Evolutionary conservation across 148 eudicot genomes (phyloP).

Genomic region (Rhododendron vialii): DNA sequence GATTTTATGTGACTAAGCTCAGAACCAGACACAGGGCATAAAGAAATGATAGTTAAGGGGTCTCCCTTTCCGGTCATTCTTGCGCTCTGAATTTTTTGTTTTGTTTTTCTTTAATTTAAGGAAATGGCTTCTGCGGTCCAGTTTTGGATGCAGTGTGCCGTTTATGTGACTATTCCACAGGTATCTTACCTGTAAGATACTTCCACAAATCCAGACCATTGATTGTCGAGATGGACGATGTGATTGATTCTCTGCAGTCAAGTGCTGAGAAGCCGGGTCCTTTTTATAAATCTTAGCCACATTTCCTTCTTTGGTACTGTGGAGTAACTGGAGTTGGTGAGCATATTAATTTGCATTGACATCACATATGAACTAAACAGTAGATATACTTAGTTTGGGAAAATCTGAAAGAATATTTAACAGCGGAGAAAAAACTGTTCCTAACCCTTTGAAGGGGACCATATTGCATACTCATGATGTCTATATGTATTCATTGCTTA

Average conservation of each 20-base stretch:
- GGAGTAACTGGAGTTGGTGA: not conserved
- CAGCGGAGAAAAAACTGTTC: not conserved
- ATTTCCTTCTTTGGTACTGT: not conserved
- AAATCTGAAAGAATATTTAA: not conserved
- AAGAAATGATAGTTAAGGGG: not conserved
- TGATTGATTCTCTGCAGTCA: too few species aligned
- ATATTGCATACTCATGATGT: not conserved
- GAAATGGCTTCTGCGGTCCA: too few species aligned
- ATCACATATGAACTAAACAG: not conserved
- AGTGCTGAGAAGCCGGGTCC: too few species aligned
- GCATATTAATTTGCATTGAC: not conserved
- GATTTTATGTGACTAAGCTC: too few species aligned
- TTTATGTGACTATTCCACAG: too few species aligned
- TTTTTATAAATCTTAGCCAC: not conserved
- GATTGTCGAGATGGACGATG: too few species aligned
- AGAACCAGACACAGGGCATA: not conserved
- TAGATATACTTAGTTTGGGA: not conserved
- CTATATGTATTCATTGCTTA: not conserved
- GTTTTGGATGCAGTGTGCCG: too few species aligned
- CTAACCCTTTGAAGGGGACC: not conserved
- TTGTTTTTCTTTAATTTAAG: too few species aligned
- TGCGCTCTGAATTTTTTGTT: not conserved
- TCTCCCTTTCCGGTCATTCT: not conserved
- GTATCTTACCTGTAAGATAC: too few species aligned
- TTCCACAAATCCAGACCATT: too few species aligned